Base-by-base conservation (phyloP, 73 alveolate species). In the Durusdinium trenchii region DNA sequence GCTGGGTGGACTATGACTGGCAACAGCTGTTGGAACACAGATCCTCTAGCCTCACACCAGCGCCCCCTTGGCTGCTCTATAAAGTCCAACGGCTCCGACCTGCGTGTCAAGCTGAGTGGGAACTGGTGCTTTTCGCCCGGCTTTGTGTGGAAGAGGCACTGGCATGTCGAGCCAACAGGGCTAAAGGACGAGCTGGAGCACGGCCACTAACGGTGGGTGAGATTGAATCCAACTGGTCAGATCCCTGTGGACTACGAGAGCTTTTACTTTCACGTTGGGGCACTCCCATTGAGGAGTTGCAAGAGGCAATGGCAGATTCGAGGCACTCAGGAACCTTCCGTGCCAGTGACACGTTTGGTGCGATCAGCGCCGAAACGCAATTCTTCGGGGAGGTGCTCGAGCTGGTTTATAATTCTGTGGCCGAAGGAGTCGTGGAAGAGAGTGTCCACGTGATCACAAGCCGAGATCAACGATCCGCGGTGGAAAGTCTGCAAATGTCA, bases 1-100 rank as follows among this genome's bases (percentile, higher is more conserved):
- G 96, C 71, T 90, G 96, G 96, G 96, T 90, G 43, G 96, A 90
- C 35, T 90, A 90, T 43, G 96, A 90, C 73, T 90, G 96, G 96
- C 75, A 90, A 47, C 51, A 50, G 51, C 96, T 90, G 5, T 67
- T 90, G 86, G 96, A 90, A 52, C 96, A 90, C 75, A 64, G 83
- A 75, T 73, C 96, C 82, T 90, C 96, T 32, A 67, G 50, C 6
- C 42, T 90, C 54, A 90, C 84, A 12, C 86, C 82, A 18, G 96
- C 96, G 67, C 96, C 96, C 32, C 96, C 96, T 26, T 90, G 96
- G 96, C 57, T 90, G 87, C 62, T 90, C 28, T 90, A 90, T 73
- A 90, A 90, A 46, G 75, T 90, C 9, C 87, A 90, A 46, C 82
- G 67, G 38, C 96, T 90, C 18, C 96, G 96, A 18, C 96, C 96